Base-by-base conservation (phyloP, 1,284 basidiomycete genomes). In the Neonothopanus nambi region DNA sequence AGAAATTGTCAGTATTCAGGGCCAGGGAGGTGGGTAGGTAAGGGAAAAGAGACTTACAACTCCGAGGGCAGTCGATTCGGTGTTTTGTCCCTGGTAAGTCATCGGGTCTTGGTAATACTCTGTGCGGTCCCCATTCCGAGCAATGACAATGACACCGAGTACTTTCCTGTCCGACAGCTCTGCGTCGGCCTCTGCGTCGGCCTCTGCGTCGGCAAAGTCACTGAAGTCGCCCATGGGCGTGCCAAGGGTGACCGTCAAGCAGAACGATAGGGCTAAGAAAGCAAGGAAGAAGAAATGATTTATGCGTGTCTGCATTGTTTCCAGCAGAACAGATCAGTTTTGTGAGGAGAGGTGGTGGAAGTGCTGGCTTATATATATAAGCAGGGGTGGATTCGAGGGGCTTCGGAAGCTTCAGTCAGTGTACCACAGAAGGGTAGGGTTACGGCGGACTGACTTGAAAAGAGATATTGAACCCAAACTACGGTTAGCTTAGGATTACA, bases 41-140 rank as follows among this genome's bases (percentile, higher is more conserved):
- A n/a, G n/a, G n/a, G n/a, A n/a, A n/a, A n/a, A 37, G 43, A 21
- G 43, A 70, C 80, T 61, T 63, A 88, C 87, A 70, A 89, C 87
- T 51, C 93, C 93, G 48, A 94, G 82, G 49, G 91, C 85, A 30
- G 92, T 95, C 56, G 91, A 88, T 69, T 84, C 83, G 21, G 90
- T 88, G 61, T 81, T 78, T n/a, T 80, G 74, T 23, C 82, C 79
- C 50, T 82, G 72, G 69, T 95, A 93, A 24, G 79, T 85, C 62
- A 73, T 68, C 40, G 88, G 86, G 65, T 89, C 77, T 68, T 91
- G 90, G 70, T 80, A 81, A 69, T 78, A 87, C 59, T 79, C 82
- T 60, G 73, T 73, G 55, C 90, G 82, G 71, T 93, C 92, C 57
- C 92, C 93, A 64, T 93, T 93, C 61, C 92, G 87, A 55, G 87